A percentile compares a stretch with the other conserved stretches of the same genome.
Evolutionary conservation across 768 basidiomycete genomes (phyloP).

Genomic region (Coprinopsis strossmayeri): DNA sequence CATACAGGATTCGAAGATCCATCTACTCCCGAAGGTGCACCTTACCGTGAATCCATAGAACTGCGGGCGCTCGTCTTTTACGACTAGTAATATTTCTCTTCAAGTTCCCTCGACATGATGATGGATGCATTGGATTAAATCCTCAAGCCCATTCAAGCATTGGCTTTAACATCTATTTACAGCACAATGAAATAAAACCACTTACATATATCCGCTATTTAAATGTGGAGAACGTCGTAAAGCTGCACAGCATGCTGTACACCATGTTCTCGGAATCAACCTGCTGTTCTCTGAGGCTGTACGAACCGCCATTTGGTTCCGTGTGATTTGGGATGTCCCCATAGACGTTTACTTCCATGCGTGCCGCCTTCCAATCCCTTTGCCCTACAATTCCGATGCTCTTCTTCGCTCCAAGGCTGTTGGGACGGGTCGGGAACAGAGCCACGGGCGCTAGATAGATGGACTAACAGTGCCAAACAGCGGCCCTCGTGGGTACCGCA

Average conservation of each 20-base stretch:
- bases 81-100: conserved; percentile 31
- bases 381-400: not conserved
- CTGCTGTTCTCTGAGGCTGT: too few species aligned
- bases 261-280: too few species aligned
- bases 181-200: too few species aligned
- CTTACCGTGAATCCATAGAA: conserved; percentile 53
- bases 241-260: too few species aligned
- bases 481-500: not conserved
- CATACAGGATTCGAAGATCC: conserved; percentile 60
- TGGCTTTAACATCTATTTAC: too few species aligned
- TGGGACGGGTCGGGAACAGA: too few species aligned
- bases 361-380: not conserved
- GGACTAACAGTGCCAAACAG: not conserved
- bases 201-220: too few species aligned
- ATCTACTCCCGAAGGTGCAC: conserved; percentile 41
- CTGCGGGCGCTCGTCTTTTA: conserved; percentile 60
- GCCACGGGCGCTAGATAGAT: conserved; percentile 1
- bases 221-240: too few species aligned
- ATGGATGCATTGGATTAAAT: too few species aligned
- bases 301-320: not conserved
- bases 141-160: too few species aligned
- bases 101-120: too few species aligned
- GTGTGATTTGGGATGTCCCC: not conserved
- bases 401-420: not conserved
- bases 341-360: not conserved